Base-by-base conservation (phyloP, 257 asterid genomes). In the Solanum stenotomum region DNA sequence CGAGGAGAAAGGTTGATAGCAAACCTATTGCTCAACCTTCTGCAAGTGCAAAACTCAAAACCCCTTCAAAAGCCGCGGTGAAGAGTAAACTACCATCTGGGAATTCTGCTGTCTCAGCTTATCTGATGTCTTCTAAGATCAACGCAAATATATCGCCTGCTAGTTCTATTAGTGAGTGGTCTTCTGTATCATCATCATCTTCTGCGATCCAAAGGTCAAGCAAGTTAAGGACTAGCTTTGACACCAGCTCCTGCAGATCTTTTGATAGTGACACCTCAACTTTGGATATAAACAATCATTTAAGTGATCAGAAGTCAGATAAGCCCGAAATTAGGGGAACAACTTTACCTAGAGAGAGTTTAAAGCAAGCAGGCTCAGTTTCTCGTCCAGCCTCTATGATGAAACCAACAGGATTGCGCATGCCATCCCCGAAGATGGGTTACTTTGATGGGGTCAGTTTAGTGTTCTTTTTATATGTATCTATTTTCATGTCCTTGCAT, bases 101-200 rank as follows among this genome's bases (percentile, higher is more conserved):
- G 88, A 90, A 88, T 87, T 87, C 98, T 85, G 89, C 88, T 76
- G 93, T 92, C 85, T 92, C 98, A 23, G 91, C 93, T 87, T 74
- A 88, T 88, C 84, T 90, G 88, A 90, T 72, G 93, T 90, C 98
- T 65, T 85, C 95, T 78, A 95, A 93, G 91, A 90, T 93, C 83
- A 88, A 95, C 86, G 78, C 95, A 63, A 91, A 91, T 89, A 91
- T 92, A 87, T 96, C 99, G 33, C 99, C 99, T 75, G 93, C 97
- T 89, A 96, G 98, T 93, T 97, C 99, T 81, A 91, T 95, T 81
- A 95, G 99, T 90, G 99, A 96, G 87, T 97, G 98, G 99, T 97
- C 99, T 85, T 94, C 98, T 75, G 94, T 87, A 86, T 96, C 99
- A 37, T 96, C 98, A 40, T 91, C 96, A 34, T 94, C 98, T 22